phyloP scores from a whole-genome alignment of 495 filamentous ascomycete species.

The Daldinia grandis region DNA sequence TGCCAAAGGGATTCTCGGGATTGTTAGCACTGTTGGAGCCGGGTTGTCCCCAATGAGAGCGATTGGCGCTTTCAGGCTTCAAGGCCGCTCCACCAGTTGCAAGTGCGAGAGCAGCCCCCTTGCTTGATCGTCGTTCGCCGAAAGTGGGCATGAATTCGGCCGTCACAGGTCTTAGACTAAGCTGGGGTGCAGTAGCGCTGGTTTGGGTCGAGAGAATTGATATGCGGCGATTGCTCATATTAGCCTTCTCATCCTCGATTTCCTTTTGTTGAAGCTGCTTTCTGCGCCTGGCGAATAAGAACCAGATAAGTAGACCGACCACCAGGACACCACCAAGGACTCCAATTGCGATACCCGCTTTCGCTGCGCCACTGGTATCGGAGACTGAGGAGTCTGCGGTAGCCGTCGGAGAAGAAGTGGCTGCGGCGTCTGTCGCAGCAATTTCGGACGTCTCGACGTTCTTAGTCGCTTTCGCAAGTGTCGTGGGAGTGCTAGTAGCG shows the following conservation, averaged over 20 bases:
- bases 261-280: conserved; percentile 58
- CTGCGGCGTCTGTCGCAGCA: conserved; percentile 35
- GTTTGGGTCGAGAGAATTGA: conserved; percentile 45
- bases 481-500: conserved; percentile 31
- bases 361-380: conserved; percentile 68
- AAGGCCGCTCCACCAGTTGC: conserved; percentile 51
- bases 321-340: conserved; percentile 71
- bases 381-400: conserved; percentile 39
- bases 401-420: conserved; percentile 44
- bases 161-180: conserved; percentile 88
- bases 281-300: conserved; percentile 72
- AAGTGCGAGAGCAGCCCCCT: conserved; percentile 55
- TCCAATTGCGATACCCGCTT: conserved; percentile 86
- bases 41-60: conserved; percentile 48
- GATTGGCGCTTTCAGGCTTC: conserved; percentile 35
- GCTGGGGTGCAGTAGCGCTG: conserved; percentile 66
- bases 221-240: conserved; percentile 45
- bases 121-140: conserved; percentile 55
- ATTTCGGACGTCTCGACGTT: conserved; percentile 34
- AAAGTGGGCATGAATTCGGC: conserved; percentile 86
- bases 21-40: conserved; percentile 56
- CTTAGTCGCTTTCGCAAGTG: conserved; percentile 39
- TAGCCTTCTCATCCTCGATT: conserved; percentile 65
- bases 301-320: conserved; percentile 67
- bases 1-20: conserved; percentile 61